Evolutionary conservation across 257 asterid genomes (phyloP), one percentile per base, ranked within the genome.

Genomic region (Apocynum venetum): DNA sequence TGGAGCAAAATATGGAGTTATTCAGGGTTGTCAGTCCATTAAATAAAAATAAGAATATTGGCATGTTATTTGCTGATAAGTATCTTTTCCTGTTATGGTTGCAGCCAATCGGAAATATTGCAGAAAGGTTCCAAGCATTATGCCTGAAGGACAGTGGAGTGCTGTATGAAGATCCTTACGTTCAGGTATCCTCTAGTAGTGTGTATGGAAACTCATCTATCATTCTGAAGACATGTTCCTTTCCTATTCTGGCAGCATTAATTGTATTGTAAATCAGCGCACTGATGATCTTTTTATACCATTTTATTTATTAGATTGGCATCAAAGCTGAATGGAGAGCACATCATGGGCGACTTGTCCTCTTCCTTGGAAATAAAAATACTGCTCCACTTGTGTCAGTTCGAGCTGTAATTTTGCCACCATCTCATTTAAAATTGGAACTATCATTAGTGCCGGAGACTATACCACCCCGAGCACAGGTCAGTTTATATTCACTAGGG

Each of bases 381-480:
- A 85, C 85, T 51, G 84, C 97, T 72, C 89, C 98, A 20, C 96
- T 94, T 7, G 77, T 77, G 73, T 94, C 98, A 60, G 98, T 94
- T 77, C 89, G 85, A 82, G 98, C 97, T 72, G 65, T 87, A 78
- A 82, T 94, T 77, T 80, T 92, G 85, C 87, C 97, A 76, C 98
- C 98, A 49, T 87, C 92, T 55, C 94, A 94, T 88, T 84, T 94
- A 82, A 92, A 84, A 83, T 71, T 82, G 76, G 98, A 94, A 80
- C 89, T 89, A 69, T 94, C 98, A 35, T 83, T 85, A 79, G 98
- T 94, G 71, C 98, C 98, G 4, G 97, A 92, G 44, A 92, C 97
- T 71, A 94, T 94, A 83, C 98, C 98, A 55, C 98, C 98, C 43
- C 88, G 98, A 82, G 97, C 98, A 35, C 98, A 94, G 97, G 98